Evolutionary conservation across 1,139 yeast genomes (phyloP).

Genomic region (Pichia sp.): DNA sequence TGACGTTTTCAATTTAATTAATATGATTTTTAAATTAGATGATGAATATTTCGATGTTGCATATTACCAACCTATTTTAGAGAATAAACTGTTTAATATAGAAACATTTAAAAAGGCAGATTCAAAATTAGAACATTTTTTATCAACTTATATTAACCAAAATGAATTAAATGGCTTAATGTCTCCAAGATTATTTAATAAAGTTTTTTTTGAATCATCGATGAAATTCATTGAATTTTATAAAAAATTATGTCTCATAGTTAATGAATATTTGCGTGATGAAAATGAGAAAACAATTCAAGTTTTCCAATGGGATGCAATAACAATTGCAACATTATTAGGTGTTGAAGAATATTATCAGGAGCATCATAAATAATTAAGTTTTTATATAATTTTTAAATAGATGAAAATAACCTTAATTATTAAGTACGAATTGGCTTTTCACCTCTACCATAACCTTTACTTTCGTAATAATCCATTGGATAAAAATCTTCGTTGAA

Average conservation of each 20-base stretch:
- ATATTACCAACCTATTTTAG: conserved; percentile 58
- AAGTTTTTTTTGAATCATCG: conserved; percentile 46
- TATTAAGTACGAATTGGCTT: conserved; percentile 37
- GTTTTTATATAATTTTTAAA: too few relatives aligned
- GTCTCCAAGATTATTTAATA: conserved; percentile 57
- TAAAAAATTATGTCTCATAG: conserved; percentile 38
- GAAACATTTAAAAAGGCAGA: conserved; percentile 39
- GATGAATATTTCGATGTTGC: conserved; percentile 46
- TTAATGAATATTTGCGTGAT: conserved; percentile 35
- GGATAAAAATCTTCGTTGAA: conserved; percentile 73
- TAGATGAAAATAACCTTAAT: not conserved
- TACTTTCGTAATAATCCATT: conserved; percentile 89
- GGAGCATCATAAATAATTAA: conserved; percentile 1
- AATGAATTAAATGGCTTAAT: conserved; percentile 48
- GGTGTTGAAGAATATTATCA: conserved; percentile 45
- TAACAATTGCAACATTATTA: conserved; percentile 57
- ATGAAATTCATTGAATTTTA: conserved; percentile 48
- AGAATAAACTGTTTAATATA: conserved; percentile 52
- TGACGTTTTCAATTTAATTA: conserved; percentile 54
- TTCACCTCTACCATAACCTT: conserved; percentile 91
- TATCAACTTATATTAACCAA: conserved; percentile 61
- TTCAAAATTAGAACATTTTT: conserved; percentile 39
- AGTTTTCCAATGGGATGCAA: conserved; percentile 47
- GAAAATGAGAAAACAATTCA: conserved; percentile 17
- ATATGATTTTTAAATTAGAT: conserved; percentile 64